These are phyloP conservation scores for Panicum hallii DNA, from an alignment of 202 grass and related monocot species.

Conservation along the genomic window DNA sequence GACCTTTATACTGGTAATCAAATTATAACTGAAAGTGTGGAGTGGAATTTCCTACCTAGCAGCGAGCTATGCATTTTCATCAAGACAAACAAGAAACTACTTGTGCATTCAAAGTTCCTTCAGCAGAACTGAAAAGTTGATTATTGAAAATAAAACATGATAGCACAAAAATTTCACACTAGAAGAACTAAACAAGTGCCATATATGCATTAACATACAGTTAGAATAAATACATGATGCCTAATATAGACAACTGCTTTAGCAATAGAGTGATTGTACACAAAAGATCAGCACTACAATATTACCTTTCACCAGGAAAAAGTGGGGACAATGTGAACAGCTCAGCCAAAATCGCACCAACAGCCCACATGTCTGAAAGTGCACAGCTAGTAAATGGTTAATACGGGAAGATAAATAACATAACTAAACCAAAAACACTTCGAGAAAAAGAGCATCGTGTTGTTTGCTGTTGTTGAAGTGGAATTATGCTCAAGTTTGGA, in stretches of 20 bases:
- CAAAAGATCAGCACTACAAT: neutral
- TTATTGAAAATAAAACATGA: neutral
- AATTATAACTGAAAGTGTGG: neutral
- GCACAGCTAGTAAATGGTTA: neutral
- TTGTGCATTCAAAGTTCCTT: neutral
- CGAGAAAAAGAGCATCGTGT: neutral
- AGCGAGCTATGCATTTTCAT: neutral
- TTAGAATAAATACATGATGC: constrained; percentile 7
- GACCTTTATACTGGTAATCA: neutral
- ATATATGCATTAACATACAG: neutral
- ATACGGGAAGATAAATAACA: neutral
- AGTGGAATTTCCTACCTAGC: neutral
- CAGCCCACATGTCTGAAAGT: constrained; percentile 84
- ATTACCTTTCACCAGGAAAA: constrained; percentile 93
- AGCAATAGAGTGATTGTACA: neutral
- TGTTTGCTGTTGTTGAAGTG: neutral
- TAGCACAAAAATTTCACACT: neutral
- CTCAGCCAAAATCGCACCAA: constrained; percentile 93
- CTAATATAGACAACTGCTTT: neutral
- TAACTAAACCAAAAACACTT: neutral
- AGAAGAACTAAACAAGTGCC: neutral
- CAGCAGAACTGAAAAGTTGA: constrained; percentile 4
- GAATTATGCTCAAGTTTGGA: neutral
- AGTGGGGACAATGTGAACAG: constrained; percentile 82
- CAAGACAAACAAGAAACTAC: neutral